These are phyloP conservation scores for Sarcomyxa edulis DNA, from an alignment of 768 basidiomycete species.

Conservation along the genomic window DNA sequence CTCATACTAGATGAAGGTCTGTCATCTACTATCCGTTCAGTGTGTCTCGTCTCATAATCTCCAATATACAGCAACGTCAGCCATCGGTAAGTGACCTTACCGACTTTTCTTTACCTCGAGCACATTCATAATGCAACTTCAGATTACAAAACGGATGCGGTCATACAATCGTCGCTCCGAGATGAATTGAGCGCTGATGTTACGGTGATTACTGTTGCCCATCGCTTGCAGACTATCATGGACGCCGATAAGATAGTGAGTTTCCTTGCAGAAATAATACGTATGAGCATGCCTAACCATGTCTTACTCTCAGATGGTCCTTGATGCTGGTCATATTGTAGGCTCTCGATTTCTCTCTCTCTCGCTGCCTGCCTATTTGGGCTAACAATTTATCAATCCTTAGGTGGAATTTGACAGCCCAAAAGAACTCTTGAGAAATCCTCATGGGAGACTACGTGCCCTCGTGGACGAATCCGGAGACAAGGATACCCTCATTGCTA, in stretches of 20 bases:
- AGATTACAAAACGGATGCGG: constrained; percentile 6
- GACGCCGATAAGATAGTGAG: constrained; percentile 55
- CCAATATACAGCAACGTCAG: constrained; percentile 1
- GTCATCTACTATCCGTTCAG: too few relatives aligned
- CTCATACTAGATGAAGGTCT: constrained; percentile 57
- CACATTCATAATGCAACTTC: neutral
- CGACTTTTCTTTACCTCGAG: neutral
- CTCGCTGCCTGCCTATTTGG: neutral
- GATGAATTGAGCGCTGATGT: constrained; percentile 56
- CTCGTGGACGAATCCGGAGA: constrained; percentile 58
- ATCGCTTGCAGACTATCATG: constrained; percentile 64
- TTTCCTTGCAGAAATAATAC: constrained; percentile 11
- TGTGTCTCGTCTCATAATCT: too few relatives aligned
- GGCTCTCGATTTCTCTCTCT: too few relatives aligned
- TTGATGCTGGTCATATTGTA: constrained; percentile 53
- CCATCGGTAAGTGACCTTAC: constrained; percentile 2
- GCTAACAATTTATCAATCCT: neutral
- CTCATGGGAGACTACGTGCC: constrained; percentile 44
- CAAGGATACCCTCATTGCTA: constrained; percentile 39
- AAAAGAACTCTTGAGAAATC: constrained; percentile 39
- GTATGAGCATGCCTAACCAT: neutral
- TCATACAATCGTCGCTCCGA: constrained; percentile 54
- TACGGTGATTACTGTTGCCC: constrained; percentile 64
- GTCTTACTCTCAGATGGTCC: constrained; percentile 32
- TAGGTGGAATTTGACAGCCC: constrained; percentile 62